Evolutionary conservation across 78 protist genomes (phyloP).

Genomic region (Protostelium mycophagum): DNA sequence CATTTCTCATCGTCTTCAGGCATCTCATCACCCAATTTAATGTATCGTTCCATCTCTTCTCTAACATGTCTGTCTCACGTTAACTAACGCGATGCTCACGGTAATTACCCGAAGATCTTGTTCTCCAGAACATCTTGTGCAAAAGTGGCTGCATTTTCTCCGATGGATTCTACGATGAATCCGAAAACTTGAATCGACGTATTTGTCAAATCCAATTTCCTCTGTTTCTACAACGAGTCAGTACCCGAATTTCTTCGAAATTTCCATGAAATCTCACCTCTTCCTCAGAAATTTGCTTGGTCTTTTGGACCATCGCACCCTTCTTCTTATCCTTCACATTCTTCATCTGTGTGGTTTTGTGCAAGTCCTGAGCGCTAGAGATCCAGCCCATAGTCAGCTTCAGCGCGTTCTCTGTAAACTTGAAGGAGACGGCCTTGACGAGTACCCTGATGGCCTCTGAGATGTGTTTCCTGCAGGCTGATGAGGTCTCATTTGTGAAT

Average conservation of each 20-base stretch:
- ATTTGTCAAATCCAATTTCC: background rate
- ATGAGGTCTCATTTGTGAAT: background rate
- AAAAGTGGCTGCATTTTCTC: no score
- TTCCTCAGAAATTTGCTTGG: no score
- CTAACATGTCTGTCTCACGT: background rate
- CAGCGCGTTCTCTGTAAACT: background rate
- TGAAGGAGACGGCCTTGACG: background rate
- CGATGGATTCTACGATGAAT: background rate
- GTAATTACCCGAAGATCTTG: background rate
- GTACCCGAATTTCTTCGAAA: no score
- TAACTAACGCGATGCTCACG: background rate
- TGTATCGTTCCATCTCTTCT: background rate
- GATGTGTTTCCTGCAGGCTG: background rate
- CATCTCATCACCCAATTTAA: background rate
- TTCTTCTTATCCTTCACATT: no score
- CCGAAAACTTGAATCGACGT: background rate
- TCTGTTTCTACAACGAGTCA: no score
- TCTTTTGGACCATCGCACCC: no score
- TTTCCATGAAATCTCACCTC: no score
- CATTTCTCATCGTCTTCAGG: background rate
- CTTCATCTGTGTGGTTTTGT: no score
- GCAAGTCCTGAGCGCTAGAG: no score
- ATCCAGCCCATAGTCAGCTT: background rate
- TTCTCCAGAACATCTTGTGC: background rate
- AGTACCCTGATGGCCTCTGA: background rate